Evolutionary conservation across 768 basidiomycete species (phyloP).

Genomic region (Phylloporus scabripes): DNA sequence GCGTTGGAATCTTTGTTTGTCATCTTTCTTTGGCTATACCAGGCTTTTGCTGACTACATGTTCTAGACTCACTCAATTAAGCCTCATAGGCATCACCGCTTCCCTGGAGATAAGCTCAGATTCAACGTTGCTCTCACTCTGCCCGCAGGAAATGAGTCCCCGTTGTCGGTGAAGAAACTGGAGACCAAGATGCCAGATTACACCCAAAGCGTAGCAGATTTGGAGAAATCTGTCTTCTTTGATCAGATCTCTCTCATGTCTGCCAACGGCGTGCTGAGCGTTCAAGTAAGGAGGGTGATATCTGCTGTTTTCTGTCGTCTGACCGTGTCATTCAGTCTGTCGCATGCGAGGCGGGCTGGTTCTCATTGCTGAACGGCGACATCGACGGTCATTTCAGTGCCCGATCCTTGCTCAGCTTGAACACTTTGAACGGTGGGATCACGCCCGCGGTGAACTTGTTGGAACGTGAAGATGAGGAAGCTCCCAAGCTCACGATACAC

Average conservation of each 20-base stretch:
- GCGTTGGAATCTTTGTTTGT: constrained; percentile 34
- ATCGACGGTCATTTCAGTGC: constrained; percentile 42
- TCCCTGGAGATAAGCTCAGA: constrained; percentile 15
- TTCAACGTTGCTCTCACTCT: constrained; percentile 37
- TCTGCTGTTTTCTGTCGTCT: background rate
- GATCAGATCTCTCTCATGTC: constrained; percentile 32
- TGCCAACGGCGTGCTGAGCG: constrained; percentile 31
- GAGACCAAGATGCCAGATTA: constrained; percentile 40
- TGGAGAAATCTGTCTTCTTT: constrained; percentile 35
- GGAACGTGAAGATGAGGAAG: constrained; percentile 20
- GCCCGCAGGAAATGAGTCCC: constrained; percentile 25
- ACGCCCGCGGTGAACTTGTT: constrained; percentile 33
- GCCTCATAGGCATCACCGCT: background rate
- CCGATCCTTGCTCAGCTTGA: constrained; percentile 31
- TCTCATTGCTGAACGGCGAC: constrained; percentile 40
- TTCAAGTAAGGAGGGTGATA: constrained; percentile 26
- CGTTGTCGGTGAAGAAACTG: constrained; percentile 37
- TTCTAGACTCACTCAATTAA: constrained; percentile 30
- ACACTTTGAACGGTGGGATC: constrained; percentile 39
- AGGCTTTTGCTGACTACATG: background rate
- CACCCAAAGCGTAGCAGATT: constrained; percentile 32
- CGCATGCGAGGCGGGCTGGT: constrained; percentile 19
- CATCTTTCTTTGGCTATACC: background rate
- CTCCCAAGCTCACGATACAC: constrained; percentile 29
- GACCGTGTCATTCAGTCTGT: constrained; percentile 27